phyloP scores from a whole-genome alignment of 192 early-diverging fungal species.

The Piromyces finnis region DNA sequence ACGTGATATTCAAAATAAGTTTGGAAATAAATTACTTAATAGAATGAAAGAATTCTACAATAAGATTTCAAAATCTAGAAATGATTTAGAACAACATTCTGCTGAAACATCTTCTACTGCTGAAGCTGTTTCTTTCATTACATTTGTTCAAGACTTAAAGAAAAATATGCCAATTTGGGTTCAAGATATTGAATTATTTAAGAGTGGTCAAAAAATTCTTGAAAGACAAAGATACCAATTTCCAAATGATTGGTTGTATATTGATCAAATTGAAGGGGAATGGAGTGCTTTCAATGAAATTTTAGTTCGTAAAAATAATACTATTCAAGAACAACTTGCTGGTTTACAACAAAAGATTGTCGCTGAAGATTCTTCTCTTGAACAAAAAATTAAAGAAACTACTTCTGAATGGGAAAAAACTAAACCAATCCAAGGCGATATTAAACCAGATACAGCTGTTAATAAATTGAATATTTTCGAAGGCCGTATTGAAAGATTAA shows the following conservation, averaged over 20 bases:
- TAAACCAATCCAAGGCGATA: constrained; percentile 89
- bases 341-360: constrained; percentile 85
- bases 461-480: constrained; percentile 72
- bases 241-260: constrained; percentile 85
- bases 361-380: constrained; percentile 76
- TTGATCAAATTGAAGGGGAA: constrained; percentile 91
- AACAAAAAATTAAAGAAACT: constrained; percentile 63
- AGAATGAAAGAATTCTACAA: constrained; percentile 69
- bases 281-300: constrained; percentile 96
- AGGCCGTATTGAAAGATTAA: constrained; percentile 53
- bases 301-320: constrained; percentile 66
- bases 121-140: constrained; percentile 85
- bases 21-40: constrained; percentile 58
- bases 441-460: constrained; percentile 68
- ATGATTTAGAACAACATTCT: constrained; percentile 72
- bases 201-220: constrained; percentile 76
- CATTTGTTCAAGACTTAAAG: constrained; percentile 88
- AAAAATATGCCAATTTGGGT: constrained; percentile 61
- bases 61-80: constrained; percentile 53
- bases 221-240: constrained; percentile 88
- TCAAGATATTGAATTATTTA: constrained; percentile 71
- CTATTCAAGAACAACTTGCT: constrained; percentile 88
- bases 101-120: constrained; percentile 69
- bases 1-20: constrained; percentile 79
- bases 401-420: constrained; percentile 80